Evolutionary conservation across 2,329 filamentous ascomycete genomes (phyloP).

Genomic region (Ophiocordyceps polyrhachis-furcata): DNA sequence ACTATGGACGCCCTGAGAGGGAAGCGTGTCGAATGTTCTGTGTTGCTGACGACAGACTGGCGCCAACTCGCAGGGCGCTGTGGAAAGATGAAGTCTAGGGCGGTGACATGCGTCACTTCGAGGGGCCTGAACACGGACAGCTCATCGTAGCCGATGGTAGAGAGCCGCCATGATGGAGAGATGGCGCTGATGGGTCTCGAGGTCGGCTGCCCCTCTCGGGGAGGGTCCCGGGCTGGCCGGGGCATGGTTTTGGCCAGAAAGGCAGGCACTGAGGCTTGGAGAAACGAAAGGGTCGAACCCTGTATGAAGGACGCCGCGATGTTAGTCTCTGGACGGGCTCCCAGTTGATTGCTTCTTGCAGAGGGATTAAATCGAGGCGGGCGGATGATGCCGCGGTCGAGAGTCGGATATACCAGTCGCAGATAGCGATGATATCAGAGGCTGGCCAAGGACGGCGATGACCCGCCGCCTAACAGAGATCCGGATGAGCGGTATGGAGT

Average conservation of each 20-base stretch:
- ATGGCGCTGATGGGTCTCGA: not conserved
- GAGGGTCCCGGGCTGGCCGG: not conserved
- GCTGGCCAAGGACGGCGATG: not conserved
- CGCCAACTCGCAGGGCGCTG: not conserved
- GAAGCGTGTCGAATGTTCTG: not conserved
- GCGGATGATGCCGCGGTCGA: not conserved
- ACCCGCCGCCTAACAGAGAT: not conserved
- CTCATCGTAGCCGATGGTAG: not conserved
- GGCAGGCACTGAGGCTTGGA: not conserved
- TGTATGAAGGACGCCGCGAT: not conserved
- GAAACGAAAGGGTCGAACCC: not conserved
- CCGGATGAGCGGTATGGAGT: not conserved
- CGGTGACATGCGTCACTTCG: not conserved
- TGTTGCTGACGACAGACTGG: not conserved
- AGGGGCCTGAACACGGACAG: not conserved
- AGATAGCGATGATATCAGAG: not conserved
- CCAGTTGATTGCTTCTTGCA: not conserved
- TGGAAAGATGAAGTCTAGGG: not conserved
- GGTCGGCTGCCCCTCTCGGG: not conserved
- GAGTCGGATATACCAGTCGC: not conserved
- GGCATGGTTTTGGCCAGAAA: not conserved
- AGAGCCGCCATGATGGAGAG: not conserved
- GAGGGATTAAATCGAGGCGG: not conserved
- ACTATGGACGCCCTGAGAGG: not conserved
- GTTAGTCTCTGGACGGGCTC: not conserved